Percentiles rank a stretch among this genome's conserved stretches.
These are phyloP conservation scores for Paramyrothecium roridum DNA, from an alignment of 2,329 filamentous ascomycete genomes.

Conservation along the genomic window DNA sequence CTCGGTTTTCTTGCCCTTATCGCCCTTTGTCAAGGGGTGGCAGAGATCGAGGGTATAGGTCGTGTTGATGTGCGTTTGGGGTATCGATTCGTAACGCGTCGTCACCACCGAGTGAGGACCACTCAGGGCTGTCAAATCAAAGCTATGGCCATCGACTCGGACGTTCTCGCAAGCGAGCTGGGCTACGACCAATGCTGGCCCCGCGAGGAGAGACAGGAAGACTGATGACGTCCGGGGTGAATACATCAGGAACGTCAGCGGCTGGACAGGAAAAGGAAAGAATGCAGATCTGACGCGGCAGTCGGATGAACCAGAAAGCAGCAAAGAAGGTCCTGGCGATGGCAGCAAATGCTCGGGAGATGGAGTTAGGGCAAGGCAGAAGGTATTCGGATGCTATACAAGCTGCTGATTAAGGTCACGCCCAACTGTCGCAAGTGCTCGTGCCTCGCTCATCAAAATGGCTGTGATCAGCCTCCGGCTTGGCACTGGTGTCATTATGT, in stretches of 20 bases:
- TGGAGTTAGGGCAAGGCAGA: neutral
- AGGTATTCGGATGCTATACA: neutral
- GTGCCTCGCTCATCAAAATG: neutral
- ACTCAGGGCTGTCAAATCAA: slow-evolving; percentile 60
- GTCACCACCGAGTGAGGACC: slow-evolving; percentile 70
- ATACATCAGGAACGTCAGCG: slow-evolving; percentile 31
- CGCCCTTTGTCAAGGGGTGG: slow-evolving; percentile 59
- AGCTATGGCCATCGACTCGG: slow-evolving; percentile 54
- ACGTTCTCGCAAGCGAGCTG: slow-evolving; percentile 63
- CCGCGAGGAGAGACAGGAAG: slow-evolving; percentile 32
- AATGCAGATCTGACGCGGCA: neutral
- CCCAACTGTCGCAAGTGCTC: neutral
- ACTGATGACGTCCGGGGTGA: slow-evolving; percentile 32
- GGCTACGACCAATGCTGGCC: slow-evolving; percentile 36
- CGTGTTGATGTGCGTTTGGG: slow-evolving; percentile 58
- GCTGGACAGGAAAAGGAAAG: slow-evolving; percentile 4
- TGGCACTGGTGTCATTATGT: slow-evolving; percentile 1
- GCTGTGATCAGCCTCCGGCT: neutral
- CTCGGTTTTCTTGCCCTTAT: slow-evolving; percentile 49
- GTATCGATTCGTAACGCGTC: slow-evolving; percentile 47
- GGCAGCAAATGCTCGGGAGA: neutral
- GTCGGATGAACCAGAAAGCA: slow-evolving; percentile 4
- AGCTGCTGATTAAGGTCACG: neutral
- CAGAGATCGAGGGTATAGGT: slow-evolving; percentile 84
- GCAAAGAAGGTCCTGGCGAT: neutral